These are phyloP conservation scores for Xylaria acuta DNA, from an alignment of 495 filamentous ascomycete genomes.

Conservation along the genomic window DNA sequence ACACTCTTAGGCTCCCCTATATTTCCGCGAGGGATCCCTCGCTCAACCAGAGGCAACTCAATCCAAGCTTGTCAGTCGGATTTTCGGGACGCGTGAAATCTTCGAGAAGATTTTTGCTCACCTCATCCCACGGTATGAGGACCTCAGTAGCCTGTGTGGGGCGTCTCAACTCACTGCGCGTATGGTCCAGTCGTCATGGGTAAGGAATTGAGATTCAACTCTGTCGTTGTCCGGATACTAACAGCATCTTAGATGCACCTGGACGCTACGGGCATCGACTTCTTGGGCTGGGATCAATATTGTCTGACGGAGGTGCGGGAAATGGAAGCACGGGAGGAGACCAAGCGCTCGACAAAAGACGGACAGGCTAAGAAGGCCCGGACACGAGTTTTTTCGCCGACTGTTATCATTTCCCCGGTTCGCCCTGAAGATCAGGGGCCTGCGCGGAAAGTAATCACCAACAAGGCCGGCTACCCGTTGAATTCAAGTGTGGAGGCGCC, in stretches of 20 bases:
- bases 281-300: background rate
- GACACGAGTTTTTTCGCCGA: background rate
- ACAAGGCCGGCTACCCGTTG: conserved; percentile 7
- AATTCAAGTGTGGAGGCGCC: background rate
- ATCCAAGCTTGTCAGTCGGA: background rate
- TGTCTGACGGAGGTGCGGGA: background rate
- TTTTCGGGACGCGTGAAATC: conserved; percentile 29
- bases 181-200: conserved; percentile 10
- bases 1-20: conserved; percentile 27
- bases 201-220: background rate
- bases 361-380: background rate
- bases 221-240: background rate
- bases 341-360: background rate
- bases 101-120: conserved; percentile 15
- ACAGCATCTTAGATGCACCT: conserved; percentile 19
- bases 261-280: background rate
- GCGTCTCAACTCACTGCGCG: conserved; percentile 27
- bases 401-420: conserved; percentile 13
- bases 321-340: background rate
- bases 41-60: conserved; percentile 9
- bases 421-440: conserved; percentile 3
- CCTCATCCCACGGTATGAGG: conserved; percentile 29
- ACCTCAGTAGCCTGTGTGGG: conserved; percentile 30
- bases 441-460: background rate
- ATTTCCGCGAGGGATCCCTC: conserved; percentile 9